Base-by-base conservation (phyloP, 163 green algal species). In the Scenedesmus sp. region DNA sequence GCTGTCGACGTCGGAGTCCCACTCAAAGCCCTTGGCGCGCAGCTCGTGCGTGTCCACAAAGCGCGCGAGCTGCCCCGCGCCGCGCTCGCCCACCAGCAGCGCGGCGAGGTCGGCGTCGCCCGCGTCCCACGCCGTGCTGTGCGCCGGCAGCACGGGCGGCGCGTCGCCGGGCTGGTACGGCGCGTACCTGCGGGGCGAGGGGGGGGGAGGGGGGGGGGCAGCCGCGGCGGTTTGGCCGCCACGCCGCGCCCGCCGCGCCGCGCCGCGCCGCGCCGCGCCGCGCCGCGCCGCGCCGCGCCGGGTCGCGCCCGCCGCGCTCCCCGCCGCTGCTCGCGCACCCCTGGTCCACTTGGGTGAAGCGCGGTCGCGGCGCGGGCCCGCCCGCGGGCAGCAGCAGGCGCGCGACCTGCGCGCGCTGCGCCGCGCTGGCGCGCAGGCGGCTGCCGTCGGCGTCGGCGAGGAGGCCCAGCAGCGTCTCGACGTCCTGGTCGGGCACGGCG, bases 1-100 rank as follows among this genome's bases (percentile, higher is more conserved):
- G 14, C 42, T 44, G 24, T 60, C 63, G 17, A 44, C 42, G 63
- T 73, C 63, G 13, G 31, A 60, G 63, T 73, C 63, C 63, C 63
- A 73, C 3, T 34, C 63, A 20, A 60, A 39, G 20, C 63, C 63
- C 36, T 39, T 56, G 36, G 44, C 47, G n/a, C 63, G 42, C 63
- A 73, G 24, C 63, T 73, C 63, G 13, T 22, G 3, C 11, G 63
- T 60, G 24, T 26, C 13, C 42, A 58, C 22, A 34, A 73, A 60
- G 42, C 20, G 28, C 44, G 26, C 24, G 11, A n/a, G n/a, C 63
- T n/a, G 36, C 36, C 42, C 63, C 63, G 17, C 20, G n/a, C 44
- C 57, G 17, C 36, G 56, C n/a, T 18, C 44, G 17, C 1, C 63
- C 15, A 3, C 28, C 63, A 36, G 63, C 63, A 73, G 4, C 3